Evolutionary conservation across 257 asterid species (phyloP).

Genomic region (Solanum dulcamara): DNA sequence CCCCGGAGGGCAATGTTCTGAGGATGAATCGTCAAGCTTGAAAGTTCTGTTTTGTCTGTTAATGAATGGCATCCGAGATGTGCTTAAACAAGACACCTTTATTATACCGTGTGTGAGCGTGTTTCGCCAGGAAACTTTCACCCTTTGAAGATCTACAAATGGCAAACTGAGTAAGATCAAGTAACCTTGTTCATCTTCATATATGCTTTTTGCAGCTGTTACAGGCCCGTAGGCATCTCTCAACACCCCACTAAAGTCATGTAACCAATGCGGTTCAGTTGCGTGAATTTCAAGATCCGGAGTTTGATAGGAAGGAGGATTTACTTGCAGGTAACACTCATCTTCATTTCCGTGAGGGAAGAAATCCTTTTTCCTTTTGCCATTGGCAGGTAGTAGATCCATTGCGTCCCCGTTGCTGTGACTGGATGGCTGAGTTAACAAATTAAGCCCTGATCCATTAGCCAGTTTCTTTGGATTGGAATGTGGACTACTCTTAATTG

Average conservation of each 20-base stretch:
- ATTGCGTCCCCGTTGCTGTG: conserved; percentile 47
- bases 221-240: conserved; percentile 69
- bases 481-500: conserved; percentile 27
- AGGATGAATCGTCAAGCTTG: conserved; percentile 51
- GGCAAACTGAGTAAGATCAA: conserved; percentile 69
- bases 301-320: conserved; percentile 25
- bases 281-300: conserved; percentile 50
- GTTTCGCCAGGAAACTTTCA: conserved; percentile 89
- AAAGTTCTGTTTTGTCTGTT: conserved; percentile 77
- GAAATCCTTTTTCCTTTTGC: conserved; percentile 60
- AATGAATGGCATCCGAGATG: conserved; percentile 53
- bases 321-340: conserved; percentile 32
- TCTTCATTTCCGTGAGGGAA: conserved; percentile 37
- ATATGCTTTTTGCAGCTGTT: conserved; percentile 69
- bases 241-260: conserved; percentile 61
- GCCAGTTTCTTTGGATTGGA: conserved; percentile 47
- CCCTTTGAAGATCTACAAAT: conserved; percentile 75
- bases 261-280: conserved; percentile 55
- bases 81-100: conserved; percentile 67
- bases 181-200: conserved; percentile 73
- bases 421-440: conserved; percentile 41
- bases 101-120: conserved; percentile 66
- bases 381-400: conserved; percentile 38
- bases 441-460: conserved; percentile 61
- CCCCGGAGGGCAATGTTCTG: conserved; percentile 95